Conservation (phyloP, 805 yeast genomes). For the Sugiyamaella chiloensis region DNA sequence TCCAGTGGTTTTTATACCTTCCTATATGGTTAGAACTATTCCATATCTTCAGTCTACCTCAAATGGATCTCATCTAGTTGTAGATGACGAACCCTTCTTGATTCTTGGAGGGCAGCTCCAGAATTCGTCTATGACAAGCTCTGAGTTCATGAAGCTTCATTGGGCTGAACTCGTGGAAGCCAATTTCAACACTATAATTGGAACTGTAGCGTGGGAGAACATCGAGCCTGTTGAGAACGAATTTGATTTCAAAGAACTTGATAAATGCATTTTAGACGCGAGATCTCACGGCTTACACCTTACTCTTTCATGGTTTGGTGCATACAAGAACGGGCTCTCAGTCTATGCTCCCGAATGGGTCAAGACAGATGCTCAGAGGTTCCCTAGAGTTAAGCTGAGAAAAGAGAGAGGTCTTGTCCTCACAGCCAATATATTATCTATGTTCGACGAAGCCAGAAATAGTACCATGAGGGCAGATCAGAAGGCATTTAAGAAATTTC, state of each 20-base stretch:
- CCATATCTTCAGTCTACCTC: too few species aligned
- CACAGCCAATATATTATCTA: conserved; percentile 14
- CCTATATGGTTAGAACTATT: too few species aligned
- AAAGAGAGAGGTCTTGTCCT: background rate
- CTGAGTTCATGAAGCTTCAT: conserved; percentile 16
- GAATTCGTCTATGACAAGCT: conserved; percentile 22
- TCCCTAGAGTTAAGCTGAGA: conserved; percentile 15
- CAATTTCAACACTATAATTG: conserved; percentile 20
- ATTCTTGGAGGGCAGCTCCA: conserved; percentile 19
- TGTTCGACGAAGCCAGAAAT: conserved; percentile 5
- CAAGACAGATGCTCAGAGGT: conserved; percentile 14
- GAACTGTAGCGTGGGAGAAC: conserved; percentile 22
- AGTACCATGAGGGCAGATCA: conserved; percentile 12
- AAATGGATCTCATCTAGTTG: background rate
- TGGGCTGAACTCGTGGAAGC: conserved; percentile 15
- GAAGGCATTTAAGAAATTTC: conserved; percentile 16
- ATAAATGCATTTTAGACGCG: conserved; percentile 16
- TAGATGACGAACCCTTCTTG: background rate
- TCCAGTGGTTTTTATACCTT: too few species aligned
- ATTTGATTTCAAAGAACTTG: conserved; percentile 19
- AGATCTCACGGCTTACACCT: conserved; percentile 15
- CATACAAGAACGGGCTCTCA: conserved; percentile 21
- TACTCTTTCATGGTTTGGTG: conserved; percentile 21
- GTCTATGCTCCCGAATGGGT: conserved; percentile 20
- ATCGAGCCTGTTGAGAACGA: conserved; percentile 21